These are phyloP conservation scores for Lecanoromycetidae sp. DNA, from an alignment of 2,329 filamentous ascomycete genomes.

Conservation along the genomic window DNA sequence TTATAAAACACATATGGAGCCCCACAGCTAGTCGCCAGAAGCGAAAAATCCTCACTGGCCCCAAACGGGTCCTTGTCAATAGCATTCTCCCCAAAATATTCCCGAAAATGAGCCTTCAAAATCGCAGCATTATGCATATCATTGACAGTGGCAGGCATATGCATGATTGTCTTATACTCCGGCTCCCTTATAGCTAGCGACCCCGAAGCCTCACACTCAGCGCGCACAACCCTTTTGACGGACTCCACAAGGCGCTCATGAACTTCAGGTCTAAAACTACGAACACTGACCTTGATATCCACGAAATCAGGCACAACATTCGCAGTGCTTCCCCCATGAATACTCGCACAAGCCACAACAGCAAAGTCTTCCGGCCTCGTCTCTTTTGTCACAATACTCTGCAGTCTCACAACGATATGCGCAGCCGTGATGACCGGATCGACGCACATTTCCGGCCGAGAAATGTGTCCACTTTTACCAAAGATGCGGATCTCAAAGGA, in stretches of 20 bases:
- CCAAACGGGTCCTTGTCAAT: slow-evolving; percentile 29
- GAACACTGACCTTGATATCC: slow-evolving; percentile 32
- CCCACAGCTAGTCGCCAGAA: slow-evolving; percentile 39
- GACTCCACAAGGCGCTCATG: slow-evolving; percentile 27
- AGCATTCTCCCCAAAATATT: slow-evolving; percentile 35
- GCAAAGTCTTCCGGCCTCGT: slow-evolving; percentile 30
- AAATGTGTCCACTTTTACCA: slow-evolving; percentile 36
- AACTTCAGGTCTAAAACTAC: slow-evolving; percentile 25
- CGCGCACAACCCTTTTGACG: slow-evolving; percentile 36
- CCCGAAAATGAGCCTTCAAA: slow-evolving; percentile 34
- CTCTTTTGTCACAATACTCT: slow-evolving; percentile 31
- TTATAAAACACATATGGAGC: slow-evolving; percentile 45
- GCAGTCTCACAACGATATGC: slow-evolving; percentile 30
- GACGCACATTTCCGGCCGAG: slow-evolving; percentile 32
- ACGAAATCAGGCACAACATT: slow-evolving; percentile 37
- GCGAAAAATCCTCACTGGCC: slow-evolving; percentile 44
- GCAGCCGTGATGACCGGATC: slow-evolving; percentile 38
- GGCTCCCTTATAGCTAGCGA: slow-evolving; percentile 33
- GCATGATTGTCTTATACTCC: slow-evolving; percentile 24
- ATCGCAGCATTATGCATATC: slow-evolving; percentile 33
- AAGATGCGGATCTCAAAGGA: slow-evolving; percentile 28
- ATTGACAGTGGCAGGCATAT: slow-evolving; percentile 42
- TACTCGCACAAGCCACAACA: slow-evolving; percentile 34
- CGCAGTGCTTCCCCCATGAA: slow-evolving; percentile 32
- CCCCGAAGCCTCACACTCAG: slow-evolving; percentile 42